These are phyloP conservation scores for Globisporangium lucens DNA, from an alignment of 352 stramenopile species.

Conservation along the genomic window DNA sequence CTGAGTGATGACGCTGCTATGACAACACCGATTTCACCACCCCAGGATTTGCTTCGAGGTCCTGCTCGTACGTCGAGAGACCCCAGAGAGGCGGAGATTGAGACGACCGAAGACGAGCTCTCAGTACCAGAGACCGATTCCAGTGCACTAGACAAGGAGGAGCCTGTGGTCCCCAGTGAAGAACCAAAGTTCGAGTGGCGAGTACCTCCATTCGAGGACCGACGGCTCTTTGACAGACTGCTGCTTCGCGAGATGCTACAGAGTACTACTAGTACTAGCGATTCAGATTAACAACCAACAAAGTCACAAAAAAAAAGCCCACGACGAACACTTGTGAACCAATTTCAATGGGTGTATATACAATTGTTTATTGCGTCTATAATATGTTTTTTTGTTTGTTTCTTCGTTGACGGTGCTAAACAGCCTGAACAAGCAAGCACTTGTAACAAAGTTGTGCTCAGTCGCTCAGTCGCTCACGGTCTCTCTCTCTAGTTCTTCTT, in stretches of 20 bases:
- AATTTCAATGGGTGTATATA: neutral
- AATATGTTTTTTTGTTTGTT: conserved; percentile 1
- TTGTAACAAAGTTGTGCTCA: neutral
- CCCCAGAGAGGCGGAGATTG: neutral
- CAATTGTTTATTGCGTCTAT: neutral
- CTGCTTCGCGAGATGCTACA: conserved; percentile 23
- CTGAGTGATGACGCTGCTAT: neutral
- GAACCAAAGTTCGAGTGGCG: conserved; percentile 19
- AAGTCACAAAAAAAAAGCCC: no score
- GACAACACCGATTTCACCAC: neutral
- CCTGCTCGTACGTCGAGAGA: neutral
- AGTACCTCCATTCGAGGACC: conserved; percentile 20
- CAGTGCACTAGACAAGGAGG: neutral
- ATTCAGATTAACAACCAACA: neutral
- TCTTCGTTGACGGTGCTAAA: neutral
- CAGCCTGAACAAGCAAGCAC: neutral
- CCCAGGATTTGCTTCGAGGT: neutral
- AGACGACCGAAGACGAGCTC: neutral
- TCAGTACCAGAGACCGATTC: neutral
- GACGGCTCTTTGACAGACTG: conserved; percentile 15
- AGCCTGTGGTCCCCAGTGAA: neutral
- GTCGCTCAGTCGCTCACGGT: neutral
- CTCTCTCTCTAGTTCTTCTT: conserved; percentile 28
- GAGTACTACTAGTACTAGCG: neutral
- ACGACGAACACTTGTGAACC: neutral